Evolutionary conservation across 257 asterid species (phyloP), one percentile per base, ranked within the genome.

Genomic region (Plectranthus barbatus): DNA sequence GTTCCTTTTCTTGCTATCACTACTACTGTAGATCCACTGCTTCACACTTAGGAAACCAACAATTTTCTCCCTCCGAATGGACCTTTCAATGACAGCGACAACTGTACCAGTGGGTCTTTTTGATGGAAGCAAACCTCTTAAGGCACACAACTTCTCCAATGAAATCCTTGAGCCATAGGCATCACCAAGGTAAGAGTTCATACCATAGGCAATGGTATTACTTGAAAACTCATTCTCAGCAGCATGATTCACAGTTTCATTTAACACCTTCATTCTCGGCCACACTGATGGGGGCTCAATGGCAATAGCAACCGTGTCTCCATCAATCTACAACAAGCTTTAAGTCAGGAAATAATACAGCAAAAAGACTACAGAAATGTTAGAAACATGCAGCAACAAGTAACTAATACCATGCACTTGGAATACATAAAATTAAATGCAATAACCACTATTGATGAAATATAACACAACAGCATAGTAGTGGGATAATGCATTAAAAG

Each of bases 31-130:
- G 58, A 80, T 63, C 85, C 85, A 88, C 80, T 81, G 86, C 81
- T 86, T 86, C 50, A 79, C 83, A 74, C 80, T 70, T 64, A 91
- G 79, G 68, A 79, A 88, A 31, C 96, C 96, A 54, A 86, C 87
- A 64, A 91, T 39, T 7, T 67, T 67, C 31, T 85, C 84, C 58
- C 95, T 79, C 8, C 88, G 79, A 49, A 60, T 55, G 26, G 98
- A 88, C 61, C 71, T 77, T 66, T 82, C 91, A 36, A 84, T 62
- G 57, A 91, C 57, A 39, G 90, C 85, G 46, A 88, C 95, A 70
- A 91, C 95, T 67, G 74, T 69, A 45, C 98, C 97, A 40, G 95
- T 91, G 7, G 98, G 98, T 34, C 98, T 82, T 59, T 86, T 88
- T 23, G 84, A 81, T 31, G 97, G 95, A 56, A 74, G 48, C 44